Conservation (phyloP, 2,329 filamentous ascomycete species). For the Catunica adiposa region DNA sequence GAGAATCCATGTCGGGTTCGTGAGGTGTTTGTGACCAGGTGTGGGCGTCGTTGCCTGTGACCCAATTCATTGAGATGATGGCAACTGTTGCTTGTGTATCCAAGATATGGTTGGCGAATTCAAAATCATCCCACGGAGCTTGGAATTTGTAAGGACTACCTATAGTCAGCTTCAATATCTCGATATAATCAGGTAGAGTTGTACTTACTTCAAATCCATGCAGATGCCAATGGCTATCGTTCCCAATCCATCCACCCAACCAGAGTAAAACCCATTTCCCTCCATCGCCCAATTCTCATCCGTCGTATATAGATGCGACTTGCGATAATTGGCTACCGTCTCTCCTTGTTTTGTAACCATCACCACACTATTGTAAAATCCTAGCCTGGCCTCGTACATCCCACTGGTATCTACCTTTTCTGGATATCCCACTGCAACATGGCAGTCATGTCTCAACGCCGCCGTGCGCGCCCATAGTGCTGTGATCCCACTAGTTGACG, state of each 20-base stretch:
- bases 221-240: constrained; percentile 43
- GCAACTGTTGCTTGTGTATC: constrained; percentile 42
- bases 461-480: constrained; percentile 54
- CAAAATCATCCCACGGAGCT: constrained; percentile 24
- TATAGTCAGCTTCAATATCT: neutral
- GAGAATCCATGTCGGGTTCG: constrained; percentile 54
- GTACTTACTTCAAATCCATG: constrained; percentile 45
- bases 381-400: constrained; percentile 34
- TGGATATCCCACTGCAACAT: constrained; percentile 57
- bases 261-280: constrained; percentile 34
- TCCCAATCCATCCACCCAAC: constrained; percentile 31
- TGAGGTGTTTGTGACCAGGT: constrained; percentile 30
- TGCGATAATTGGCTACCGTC: constrained; percentile 44
- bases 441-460: constrained; percentile 49
- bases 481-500: constrained; percentile 45
- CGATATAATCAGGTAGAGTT: neutral
- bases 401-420: constrained; percentile 41
- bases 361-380: constrained; percentile 39
- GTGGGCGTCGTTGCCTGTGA: constrained; percentile 38
- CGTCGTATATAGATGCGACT: constrained; percentile 38
- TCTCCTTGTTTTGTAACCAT: constrained; percentile 42
- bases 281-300: constrained; percentile 43
- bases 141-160: constrained; percentile 24
- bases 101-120: constrained; percentile 40
- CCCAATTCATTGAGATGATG: constrained; percentile 64